These are phyloP conservation scores for Trametes hirsuta DNA, from an alignment of 1,284 basidiomycete species.

Conservation along the genomic window DNA sequence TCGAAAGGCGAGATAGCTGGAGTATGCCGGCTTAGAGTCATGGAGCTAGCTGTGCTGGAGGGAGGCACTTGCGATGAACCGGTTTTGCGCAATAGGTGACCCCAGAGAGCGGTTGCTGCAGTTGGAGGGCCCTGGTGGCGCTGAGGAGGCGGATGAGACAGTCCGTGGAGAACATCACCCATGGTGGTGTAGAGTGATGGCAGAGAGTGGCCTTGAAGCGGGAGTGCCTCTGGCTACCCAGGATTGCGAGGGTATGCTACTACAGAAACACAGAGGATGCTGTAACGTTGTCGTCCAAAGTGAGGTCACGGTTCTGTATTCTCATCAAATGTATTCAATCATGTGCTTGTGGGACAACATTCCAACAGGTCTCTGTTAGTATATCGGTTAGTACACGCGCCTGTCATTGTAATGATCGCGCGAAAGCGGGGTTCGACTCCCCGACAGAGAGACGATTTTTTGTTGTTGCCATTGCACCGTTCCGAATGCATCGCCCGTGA, in stretches of 20 bases:
- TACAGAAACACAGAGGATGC: not conserved
- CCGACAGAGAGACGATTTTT: conserved; percentile 37
- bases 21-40: conserved; percentile 6
- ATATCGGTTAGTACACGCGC: conserved; percentile 20
- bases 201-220: too few species aligned
- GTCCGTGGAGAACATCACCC: not conserved
- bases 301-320: too few species aligned
- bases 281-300: too few species aligned
- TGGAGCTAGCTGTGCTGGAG: conserved; percentile 6
- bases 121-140: not conserved
- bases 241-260: too few species aligned
- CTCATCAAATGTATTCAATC: too few species aligned
- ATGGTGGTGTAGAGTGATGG: not conserved
- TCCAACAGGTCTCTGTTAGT: conserved; percentile 10
- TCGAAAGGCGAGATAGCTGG: conserved; percentile 56
- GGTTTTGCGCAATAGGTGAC: conserved; percentile 33
- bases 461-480: too few species aligned
- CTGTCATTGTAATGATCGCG: conserved; percentile 29
- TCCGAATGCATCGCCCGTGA: too few species aligned
- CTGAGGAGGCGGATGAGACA: not conserved
- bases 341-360: not conserved
- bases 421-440: conserved; percentile 48
- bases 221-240: too few species aligned
- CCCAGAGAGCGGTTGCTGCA: conserved; percentile 33
- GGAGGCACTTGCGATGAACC: conserved; percentile 14